A percentile compares a stretch with the other conserved stretches of the same genome.
These are phyloP conservation scores for Picochlorum costavermella DNA, from an alignment of 139 green algal genomes.

Conservation along the genomic window DNA sequence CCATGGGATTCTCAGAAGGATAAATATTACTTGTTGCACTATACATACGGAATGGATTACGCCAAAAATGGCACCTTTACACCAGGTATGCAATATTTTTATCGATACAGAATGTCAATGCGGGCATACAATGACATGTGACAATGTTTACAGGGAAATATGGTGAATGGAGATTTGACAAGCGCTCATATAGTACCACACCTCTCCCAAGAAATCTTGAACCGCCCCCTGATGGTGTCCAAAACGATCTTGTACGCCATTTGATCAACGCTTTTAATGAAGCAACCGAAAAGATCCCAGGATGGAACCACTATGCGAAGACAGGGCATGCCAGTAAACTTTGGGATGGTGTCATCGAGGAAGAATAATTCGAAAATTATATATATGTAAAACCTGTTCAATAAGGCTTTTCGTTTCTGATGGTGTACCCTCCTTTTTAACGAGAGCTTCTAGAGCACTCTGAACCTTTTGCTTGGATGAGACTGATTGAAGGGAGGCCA, in stretches of 20 bases:
- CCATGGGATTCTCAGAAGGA: slow-evolving; percentile 75
- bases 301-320: slow-evolving; percentile 66
- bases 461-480: no score
- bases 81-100: slow-evolving; percentile 2
- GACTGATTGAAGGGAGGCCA: no score
- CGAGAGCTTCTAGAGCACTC: no score
- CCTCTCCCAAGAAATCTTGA: slow-evolving; percentile 56
- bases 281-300: slow-evolving; percentile 22
- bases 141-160: slow-evolving; percentile 51
- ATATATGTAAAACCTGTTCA: no score
- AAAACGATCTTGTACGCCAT: slow-evolving; percentile 70
- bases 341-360: slow-evolving; percentile 34
- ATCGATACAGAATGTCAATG: neutral
- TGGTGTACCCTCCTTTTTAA: no score
- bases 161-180: slow-evolving; percentile 92
- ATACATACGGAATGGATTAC: slow-evolving; percentile 96
- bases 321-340: slow-evolving; percentile 37
- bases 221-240: slow-evolving; percentile 55
- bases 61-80: slow-evolving; percentile 60
- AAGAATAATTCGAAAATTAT: no score
- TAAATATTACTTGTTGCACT: slow-evolving; percentile 88
- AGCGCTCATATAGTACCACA: slow-evolving; percentile 61
- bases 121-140: no score
- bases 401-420: no score
- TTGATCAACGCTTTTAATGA: slow-evolving; percentile 46